Conservation (phyloP, 345 rosid species). For the Pseudoturritis turrita region DNA sequence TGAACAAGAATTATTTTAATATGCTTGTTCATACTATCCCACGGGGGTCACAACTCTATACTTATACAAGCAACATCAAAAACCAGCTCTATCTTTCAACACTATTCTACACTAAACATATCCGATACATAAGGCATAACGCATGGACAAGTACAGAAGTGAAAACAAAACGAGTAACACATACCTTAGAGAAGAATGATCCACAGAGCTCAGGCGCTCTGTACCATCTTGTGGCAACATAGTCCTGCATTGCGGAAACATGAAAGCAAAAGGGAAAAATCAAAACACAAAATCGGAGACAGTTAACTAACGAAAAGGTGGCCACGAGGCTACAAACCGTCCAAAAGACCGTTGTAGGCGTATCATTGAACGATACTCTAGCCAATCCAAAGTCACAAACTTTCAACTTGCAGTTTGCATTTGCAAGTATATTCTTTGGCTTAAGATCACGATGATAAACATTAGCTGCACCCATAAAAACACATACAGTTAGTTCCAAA, state of each 20-base stretch:
- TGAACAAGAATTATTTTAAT: slow-evolving; percentile 91
- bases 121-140: background rate
- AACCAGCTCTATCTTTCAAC: background rate
- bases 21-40: slow-evolving; percentile 4
- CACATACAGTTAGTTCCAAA: background rate
- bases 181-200: slow-evolving; percentile 89
- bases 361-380: slow-evolving; percentile 79
- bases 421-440: slow-evolving; percentile 94
- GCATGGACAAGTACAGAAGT: background rate
- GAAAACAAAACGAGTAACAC: background rate
- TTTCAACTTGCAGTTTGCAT: slow-evolving; percentile 96
- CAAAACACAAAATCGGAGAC: background rate
- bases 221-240: slow-evolving; percentile 98
- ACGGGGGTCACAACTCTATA: slow-evolving; percentile 13
- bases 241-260: slow-evolving; percentile 47
- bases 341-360: slow-evolving; percentile 89
- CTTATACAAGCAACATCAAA: slow-evolving; percentile 4
- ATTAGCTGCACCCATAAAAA: slow-evolving; percentile 49
- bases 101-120: slow-evolving; percentile 11
- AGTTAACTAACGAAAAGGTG: background rate
- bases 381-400: slow-evolving; percentile 96
- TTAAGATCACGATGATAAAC: slow-evolving; percentile 97
- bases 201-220: slow-evolving; percentile 98
- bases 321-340: slow-evolving; percentile 47
- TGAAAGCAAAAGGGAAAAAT: background rate